Evolutionary conservation across 139 green algal species (phyloP).

Genomic region (Coelastrella sp.): DNA sequence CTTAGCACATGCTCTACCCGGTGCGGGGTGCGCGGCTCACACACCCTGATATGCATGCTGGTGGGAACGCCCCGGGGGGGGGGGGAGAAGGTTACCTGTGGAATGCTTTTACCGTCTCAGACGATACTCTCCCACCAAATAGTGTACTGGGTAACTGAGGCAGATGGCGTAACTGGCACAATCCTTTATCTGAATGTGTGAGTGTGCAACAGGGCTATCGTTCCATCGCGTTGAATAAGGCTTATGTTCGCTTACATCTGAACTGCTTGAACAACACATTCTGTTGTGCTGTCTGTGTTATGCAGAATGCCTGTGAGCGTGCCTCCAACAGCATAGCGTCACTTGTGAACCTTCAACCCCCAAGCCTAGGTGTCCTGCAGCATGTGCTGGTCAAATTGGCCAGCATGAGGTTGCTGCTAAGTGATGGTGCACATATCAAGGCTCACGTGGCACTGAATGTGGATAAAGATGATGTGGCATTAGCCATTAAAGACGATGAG

Average conservation of each 20-base stretch:
- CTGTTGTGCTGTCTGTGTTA: not conserved
- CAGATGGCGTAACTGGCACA: no score
- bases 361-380: slow-evolving; percentile 47
- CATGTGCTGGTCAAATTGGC: slow-evolving; percentile 42
- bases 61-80: no score
- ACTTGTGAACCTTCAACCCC: slow-evolving; percentile 1
- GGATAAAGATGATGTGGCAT: slow-evolving; percentile 55
- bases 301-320: slow-evolving; percentile 37
- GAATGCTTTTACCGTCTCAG: no score
- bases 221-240: no score
- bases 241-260: not conserved
- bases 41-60: not conserved
- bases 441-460: slow-evolving; percentile 46
- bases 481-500: slow-evolving; percentile 56
- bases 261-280: not conserved
- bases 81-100: no score
- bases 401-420: slow-evolving; percentile 38
- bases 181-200: no score
- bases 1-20: no score
- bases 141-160: no score
- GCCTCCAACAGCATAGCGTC: slow-evolving; percentile 19
- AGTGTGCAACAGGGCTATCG: no score
- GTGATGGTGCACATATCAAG: slow-evolving; percentile 46
- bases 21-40: no score
- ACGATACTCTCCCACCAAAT: no score